Evolutionary conservation across 208 protist genomes (phyloP), one percentile per base, ranked within the genome.

Genomic region (Kentomonas sorsogonicus): DNA sequence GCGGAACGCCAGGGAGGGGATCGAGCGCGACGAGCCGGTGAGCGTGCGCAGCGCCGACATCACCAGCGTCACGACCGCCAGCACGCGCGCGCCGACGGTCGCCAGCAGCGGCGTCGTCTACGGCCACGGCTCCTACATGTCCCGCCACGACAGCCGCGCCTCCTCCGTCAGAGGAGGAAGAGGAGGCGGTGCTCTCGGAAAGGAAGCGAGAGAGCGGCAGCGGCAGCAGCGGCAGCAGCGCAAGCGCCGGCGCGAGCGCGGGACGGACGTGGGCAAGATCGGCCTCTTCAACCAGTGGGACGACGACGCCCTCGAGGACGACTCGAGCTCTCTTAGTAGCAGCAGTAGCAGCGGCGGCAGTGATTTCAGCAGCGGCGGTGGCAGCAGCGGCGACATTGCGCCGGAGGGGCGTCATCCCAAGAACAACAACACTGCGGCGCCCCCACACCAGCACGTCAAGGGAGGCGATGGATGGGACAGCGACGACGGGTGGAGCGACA

Each of bases 231-330:
- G 11, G 11, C 7, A 29, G 46, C 46, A 27, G 46, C 11, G 27
- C 46, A 4, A 20, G 27, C 18, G 26, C n/a, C 46, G 5, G n/a
- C 4, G 46, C 11, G n/a, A 13, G 22, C 6, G n/a, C 46, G 7
- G 11, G 11, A 15, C 36, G 11, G 36, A n/a, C 36, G 36, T 40
- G 46, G 46, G n/a, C 5, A 52, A 10, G n/a, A n/a, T n/a, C n/a
- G 46, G 46, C 23, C 23, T 52, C 46, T n/a, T 52, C 46, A 10
- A 52, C 13, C 46, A n/a, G n/a, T n/a, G n/a, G n/a, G n/a, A n/a
- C n/a, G n/a, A n/a, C n/a, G n/a, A n/a, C n/a, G n/a, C n/a, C n/a
- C n/a, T n/a, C n/a, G n/a, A n/a, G n/a, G n/a, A n/a, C n/a, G n/a
- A n/a, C n/a, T n/a, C n/a, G n/a, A n/a, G n/a, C n/a, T n/a, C n/a